These are phyloP conservation scores for Phaeosphaeria sp. DNA, from an alignment of 2,329 filamentous ascomycete genomes.

Conservation along the genomic window DNA sequence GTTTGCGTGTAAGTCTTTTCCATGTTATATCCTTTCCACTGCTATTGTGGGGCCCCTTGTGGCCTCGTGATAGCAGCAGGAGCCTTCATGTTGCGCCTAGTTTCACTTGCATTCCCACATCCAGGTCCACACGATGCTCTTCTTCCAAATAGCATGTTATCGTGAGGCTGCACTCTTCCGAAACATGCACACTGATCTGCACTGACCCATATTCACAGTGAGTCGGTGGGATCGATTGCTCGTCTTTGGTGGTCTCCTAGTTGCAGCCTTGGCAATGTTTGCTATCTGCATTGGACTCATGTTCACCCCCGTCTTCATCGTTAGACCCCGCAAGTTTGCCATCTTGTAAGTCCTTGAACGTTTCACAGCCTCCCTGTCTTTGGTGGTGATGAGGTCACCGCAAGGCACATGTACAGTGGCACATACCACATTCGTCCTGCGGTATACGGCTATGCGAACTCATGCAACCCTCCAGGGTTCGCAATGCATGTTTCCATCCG, in stretches of 20 bases:
- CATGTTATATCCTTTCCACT: constrained; percentile 11
- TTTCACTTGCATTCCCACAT: constrained; percentile 27
- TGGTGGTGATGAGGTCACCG: constrained; percentile 14
- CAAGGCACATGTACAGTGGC: constrained; percentile 34
- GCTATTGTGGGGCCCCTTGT: constrained; percentile 14
- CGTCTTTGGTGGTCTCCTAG: constrained; percentile 69
- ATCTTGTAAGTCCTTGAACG: constrained; percentile 77
- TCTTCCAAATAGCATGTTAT: constrained; percentile 24
- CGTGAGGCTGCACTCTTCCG: constrained; percentile 9
- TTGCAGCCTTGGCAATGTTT: constrained; percentile 78
- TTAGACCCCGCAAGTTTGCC: constrained; percentile 91
- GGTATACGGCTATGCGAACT: constrained; percentile 40
- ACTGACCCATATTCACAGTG: constrained; percentile 64
- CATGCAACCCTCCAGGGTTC: constrained; percentile 26
- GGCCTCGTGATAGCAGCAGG: constrained; percentile 38
- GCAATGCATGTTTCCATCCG: constrained; percentile 11
- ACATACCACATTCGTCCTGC: constrained; percentile 32
- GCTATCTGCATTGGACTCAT: constrained; percentile 90
- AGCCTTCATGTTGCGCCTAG: constrained; percentile 30
- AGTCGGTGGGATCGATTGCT: constrained; percentile 96
- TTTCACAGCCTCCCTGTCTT: constrained; percentile 21
- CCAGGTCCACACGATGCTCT: constrained; percentile 25
- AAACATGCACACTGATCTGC: constrained; percentile 25
- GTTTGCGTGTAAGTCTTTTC: constrained; percentile 80
- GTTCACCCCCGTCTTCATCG: constrained; percentile 71